These are phyloP conservation scores for Herpetospermum pedunculosum DNA, from an alignment of 306 rosid species.

Conservation along the genomic window DNA sequence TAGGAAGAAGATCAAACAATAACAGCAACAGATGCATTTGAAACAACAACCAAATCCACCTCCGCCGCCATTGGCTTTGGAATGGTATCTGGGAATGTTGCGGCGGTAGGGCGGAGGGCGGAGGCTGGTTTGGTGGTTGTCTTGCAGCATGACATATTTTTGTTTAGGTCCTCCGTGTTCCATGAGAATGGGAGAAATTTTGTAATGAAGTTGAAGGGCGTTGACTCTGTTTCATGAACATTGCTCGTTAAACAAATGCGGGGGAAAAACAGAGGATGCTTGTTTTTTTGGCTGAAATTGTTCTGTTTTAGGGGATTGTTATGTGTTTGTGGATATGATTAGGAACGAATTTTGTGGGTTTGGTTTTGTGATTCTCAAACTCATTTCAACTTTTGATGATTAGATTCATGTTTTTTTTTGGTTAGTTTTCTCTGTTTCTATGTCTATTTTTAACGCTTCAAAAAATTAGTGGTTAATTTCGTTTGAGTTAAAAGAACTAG, in stretches of 20 bases:
- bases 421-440: background rate
- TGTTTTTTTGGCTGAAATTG: background rate
- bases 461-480: too few species aligned
- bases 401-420: background rate
- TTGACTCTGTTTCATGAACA: background rate
- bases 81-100: slow-evolving; percentile 4
- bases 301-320: background rate
- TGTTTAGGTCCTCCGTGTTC: background rate
- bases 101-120: slow-evolving; percentile 14
- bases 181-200: background rate
- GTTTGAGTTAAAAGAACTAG: too few species aligned
- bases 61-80: background rate
- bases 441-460: too few species aligned
- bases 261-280: background rate
- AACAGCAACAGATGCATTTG: slow-evolving; percentile 1
- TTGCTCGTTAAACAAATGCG: background rate
- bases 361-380: background rate
- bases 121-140: background rate
- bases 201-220: background rate
- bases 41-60: background rate
- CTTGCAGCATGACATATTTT: background rate
- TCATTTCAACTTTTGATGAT: background rate
- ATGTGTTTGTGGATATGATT: background rate
- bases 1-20: background rate
- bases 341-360: background rate